A percentile compares a stretch with the other conserved stretches of the same genome.
phyloP scores from a whole-genome alignment of 805 yeast species.

The Ogataea dorogensis region DNA sequence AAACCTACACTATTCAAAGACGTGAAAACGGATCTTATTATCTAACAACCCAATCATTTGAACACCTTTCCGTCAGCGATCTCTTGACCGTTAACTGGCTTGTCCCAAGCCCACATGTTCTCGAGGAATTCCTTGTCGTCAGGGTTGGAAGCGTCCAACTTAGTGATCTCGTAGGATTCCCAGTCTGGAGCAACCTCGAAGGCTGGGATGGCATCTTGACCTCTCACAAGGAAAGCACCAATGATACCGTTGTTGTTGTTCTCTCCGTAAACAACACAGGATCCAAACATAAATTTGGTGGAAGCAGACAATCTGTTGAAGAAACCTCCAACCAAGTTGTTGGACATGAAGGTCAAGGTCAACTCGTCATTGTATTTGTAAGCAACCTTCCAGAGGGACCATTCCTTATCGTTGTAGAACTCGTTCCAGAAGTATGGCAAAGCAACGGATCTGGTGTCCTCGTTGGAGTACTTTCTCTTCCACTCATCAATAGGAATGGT shows the following conservation, averaged over 20 bases:
- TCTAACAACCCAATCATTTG: conserved; percentile 52
- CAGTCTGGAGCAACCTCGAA: conserved; percentile 99
- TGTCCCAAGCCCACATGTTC: conserved; percentile 98
- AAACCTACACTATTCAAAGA: conserved; percentile 8
- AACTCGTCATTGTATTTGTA: conserved; percentile 98
- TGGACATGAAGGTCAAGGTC: conserved; percentile 96
- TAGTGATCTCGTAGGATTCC: conserved; percentile 86
- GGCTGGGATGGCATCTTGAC: conserved; percentile 87
- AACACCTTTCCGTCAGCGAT: conserved; percentile 97
- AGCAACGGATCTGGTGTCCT: conserved; percentile 91
- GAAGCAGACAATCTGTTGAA: conserved; percentile 92
- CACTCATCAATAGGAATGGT: conserved; percentile 79
- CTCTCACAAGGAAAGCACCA: conserved; percentile 94
- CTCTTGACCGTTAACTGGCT: conserved; percentile 83
- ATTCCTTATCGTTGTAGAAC: conserved; percentile 86
- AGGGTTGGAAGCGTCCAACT: conserved; percentile 75
- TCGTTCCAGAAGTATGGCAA: conserved; percentile 97
- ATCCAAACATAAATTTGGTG: conserved; percentile 91
- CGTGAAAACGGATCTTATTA: conserved; percentile 13
- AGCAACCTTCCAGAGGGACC: conserved; percentile 92
- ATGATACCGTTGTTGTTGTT: conserved; percentile 97
- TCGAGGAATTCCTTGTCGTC: conserved; percentile 78
- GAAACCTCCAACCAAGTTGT: conserved; percentile 97
- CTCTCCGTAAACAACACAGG: conserved; percentile 94
- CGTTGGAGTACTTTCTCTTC: conserved; percentile 96